Percentiles rank a stretch among this genome's conserved stretches.
Evolutionary conservation across 2,329 filamentous ascomycete genomes (phyloP).

Genomic region (Beauveria asiatica): DNA sequence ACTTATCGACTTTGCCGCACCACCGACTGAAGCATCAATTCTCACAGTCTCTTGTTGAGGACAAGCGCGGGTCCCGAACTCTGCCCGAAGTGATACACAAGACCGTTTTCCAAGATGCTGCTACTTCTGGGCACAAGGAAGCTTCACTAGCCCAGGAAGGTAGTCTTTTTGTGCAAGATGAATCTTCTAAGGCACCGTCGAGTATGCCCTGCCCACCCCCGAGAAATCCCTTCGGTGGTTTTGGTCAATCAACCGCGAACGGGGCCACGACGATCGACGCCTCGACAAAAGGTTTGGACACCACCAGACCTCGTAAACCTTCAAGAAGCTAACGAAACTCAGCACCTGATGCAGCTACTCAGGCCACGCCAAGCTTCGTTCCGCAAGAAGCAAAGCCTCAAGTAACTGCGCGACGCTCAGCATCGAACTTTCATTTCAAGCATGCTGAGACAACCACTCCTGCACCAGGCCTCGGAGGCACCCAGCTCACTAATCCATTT

Average conservation of each 20-base stretch:
- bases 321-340: background rate
- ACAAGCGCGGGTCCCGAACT: slow-evolving; percentile 44
- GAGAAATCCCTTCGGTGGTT: background rate
- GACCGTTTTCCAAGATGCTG: slow-evolving; percentile 36
- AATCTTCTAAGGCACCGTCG: background rate
- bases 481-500: background rate
- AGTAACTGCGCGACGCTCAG: background rate
- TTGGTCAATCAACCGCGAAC: background rate
- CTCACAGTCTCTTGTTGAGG: slow-evolving; percentile 49
- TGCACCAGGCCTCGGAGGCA: background rate
- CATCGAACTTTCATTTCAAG: background rate
- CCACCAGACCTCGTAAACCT: background rate
- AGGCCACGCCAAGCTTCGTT: background rate
- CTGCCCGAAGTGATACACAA: slow-evolving; percentile 48
- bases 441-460: background rate
- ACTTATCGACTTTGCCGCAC: slow-evolving; percentile 35
- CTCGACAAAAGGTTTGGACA: background rate
- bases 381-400: background rate
- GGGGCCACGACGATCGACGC: background rate
- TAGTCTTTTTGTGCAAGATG: slow-evolving; percentile 22
- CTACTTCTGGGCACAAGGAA: background rate
- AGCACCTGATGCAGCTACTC: background rate
- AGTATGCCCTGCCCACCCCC: background rate
- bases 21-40: slow-evolving; percentile 46
- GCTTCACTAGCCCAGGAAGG: slow-evolving; percentile 16